These are phyloP conservation scores for Hymenoscyphus albidus DNA, from an alignment of 2,329 filamentous ascomycete species.

Conservation along the genomic window DNA sequence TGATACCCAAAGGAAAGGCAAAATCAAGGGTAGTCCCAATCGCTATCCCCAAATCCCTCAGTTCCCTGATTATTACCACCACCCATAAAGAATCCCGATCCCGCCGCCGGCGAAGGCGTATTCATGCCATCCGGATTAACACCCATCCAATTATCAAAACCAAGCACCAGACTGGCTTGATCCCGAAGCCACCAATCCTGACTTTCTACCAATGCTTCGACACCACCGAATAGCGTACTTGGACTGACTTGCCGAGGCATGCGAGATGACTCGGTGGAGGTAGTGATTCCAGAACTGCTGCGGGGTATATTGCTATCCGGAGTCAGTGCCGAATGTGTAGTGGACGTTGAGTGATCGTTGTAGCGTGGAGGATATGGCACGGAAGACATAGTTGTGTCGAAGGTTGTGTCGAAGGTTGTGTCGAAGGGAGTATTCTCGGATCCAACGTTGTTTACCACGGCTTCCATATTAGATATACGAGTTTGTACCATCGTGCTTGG, in stretches of 20 bases:
- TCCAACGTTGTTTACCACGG: slow-evolving; percentile 11
- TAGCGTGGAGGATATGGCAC: slow-evolving; percentile 22
- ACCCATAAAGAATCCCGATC: slow-evolving; percentile 8
- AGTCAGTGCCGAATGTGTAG: slow-evolving; percentile 9
- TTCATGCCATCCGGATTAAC: neutral
- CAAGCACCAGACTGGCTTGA: slow-evolving; percentile 55
- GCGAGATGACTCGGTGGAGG: slow-evolving; percentile 15
- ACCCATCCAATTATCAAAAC: slow-evolving; percentile 58
- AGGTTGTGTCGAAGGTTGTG: slow-evolving; percentile 17
- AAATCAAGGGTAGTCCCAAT: slow-evolving; percentile 10
- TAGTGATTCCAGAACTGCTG: slow-evolving; percentile 18
- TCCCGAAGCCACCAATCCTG: slow-evolving; percentile 64
- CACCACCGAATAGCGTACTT: slow-evolving; percentile 53
- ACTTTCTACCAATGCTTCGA: slow-evolving; percentile 59
- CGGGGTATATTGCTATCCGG: slow-evolving; percentile 19
- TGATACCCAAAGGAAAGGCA: neutral
- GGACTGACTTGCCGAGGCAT: slow-evolving; percentile 39
- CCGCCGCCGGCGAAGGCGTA: neutral
- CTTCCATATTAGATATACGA: neutral
- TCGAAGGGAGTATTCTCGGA: slow-evolving; percentile 20
- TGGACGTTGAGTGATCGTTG: slow-evolving; percentile 15
- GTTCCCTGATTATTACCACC: neutral
- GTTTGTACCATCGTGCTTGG: slow-evolving; percentile 9
- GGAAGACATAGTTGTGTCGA: slow-evolving; percentile 21
- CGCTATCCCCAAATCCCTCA: slow-evolving; percentile 12